Conservation (phyloP, 2,329 filamentous ascomycete species). For the Byssochlamys sp. region DNA sequence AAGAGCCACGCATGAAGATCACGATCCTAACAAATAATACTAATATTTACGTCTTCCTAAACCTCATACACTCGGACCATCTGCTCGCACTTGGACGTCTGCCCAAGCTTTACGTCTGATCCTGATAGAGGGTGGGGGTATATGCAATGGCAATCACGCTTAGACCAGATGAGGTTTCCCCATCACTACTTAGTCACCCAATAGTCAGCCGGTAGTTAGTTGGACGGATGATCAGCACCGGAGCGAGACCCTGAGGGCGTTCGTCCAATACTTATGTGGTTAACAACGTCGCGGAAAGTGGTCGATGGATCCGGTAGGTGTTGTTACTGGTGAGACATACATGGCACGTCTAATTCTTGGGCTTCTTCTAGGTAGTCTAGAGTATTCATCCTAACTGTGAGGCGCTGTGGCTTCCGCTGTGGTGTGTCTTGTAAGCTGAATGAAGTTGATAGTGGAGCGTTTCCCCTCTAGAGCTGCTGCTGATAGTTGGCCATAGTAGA, state of each 20-base stretch:
- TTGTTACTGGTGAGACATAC: too few relatives aligned
- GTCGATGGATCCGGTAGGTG: too few relatives aligned
- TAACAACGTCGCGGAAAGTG: not conserved
- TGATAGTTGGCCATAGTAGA: too few relatives aligned
- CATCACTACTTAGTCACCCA: not conserved
- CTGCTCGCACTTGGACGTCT: not conserved
- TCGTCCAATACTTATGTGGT: not conserved
- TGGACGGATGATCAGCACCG: not conserved
- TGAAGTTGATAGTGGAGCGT: too few relatives aligned
- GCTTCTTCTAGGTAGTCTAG: not conserved
- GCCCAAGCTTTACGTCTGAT: not conserved
- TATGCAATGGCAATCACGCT: not conserved
- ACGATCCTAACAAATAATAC: too few relatives aligned
- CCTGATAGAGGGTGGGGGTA: not conserved
- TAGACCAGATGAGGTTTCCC: not conserved
- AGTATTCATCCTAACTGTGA: not conserved
- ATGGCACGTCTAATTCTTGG: not conserved
- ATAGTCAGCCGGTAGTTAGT: not conserved
- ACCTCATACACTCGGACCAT: not conserved
- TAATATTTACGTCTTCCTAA: not conserved
- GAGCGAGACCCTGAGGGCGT: not conserved
- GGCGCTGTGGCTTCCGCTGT: too few relatives aligned
- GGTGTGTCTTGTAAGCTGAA: too few relatives aligned
- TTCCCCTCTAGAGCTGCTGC: too few relatives aligned
- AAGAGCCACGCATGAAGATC: not conserved